Base-by-base conservation (phyloP, 169 alveolate species). In the Plasmodium fragile region DNA sequence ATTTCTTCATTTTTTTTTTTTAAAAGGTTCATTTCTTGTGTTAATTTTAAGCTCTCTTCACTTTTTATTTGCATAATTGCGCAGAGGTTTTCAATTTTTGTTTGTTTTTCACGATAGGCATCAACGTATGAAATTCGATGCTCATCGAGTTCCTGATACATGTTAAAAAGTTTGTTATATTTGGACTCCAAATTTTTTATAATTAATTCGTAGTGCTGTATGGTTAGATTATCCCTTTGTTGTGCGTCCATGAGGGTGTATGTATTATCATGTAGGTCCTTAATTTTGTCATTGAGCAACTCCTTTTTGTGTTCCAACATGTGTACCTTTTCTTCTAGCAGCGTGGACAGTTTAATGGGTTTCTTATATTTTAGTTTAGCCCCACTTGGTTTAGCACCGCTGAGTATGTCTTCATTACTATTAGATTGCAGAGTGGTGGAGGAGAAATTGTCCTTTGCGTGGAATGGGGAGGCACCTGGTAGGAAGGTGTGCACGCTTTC, bases 101-200 rank as follows among this genome's bases (percentile, higher is more conserved):
- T 87, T 55, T 87, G 93, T 55, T 87, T 87, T 77, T 87, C 93
- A 77, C 87, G 80, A 77, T 87, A 87, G 1, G 93, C 93, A 53
- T 87, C 93, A 22, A 87, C 93, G 69, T 87, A 87, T 1, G 93
- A 75, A 18, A 87, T 87, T 6, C 93, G 85, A 55, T 87, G 93
- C 80, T 87, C 93, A 36, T 87, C 93, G 70, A 87, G 81, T 71
- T 87, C 93, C 71, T 87, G 93, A 87, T 87, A 87, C 93, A 87
- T 87, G 71, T 87, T 87, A 87, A 87, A 87, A 4, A 87, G 69
- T 59, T 87, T 87, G 45, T 87, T 87, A 77, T 87, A 87, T 87
- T 87, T 87, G 7, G 82, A 39, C 49, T 87, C 89, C 81, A 87
- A 53, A 32, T 87, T 87, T 87, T 87, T 75, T 87, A 87, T 87